phyloP scores from a whole-genome alignment of 805 yeast genomes.

The Yarrowia yakushimensis region DNA sequence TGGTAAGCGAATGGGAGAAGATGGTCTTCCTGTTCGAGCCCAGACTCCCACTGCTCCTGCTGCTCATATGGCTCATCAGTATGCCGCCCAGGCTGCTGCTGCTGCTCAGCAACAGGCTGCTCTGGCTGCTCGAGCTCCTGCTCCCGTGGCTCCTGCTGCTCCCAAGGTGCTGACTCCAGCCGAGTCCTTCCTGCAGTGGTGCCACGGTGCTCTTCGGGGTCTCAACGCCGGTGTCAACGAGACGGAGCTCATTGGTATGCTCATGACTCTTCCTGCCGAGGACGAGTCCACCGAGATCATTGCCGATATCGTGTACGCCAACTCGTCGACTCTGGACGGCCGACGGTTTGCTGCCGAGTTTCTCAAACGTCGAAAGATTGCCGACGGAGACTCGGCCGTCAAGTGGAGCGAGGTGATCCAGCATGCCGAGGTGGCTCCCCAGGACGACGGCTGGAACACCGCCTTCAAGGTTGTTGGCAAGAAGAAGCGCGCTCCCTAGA shows the following conservation, averaged over 20 bases:
- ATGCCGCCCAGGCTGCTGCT: slow-evolving; percentile 24
- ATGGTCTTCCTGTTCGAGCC: not conserved
- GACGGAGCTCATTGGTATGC: slow-evolving; percentile 74
- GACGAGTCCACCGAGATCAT: slow-evolving; percentile 77
- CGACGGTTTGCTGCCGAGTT: slow-evolving; percentile 91
- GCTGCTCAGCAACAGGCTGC: slow-evolving; percentile 28
- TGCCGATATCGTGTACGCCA: slow-evolving; percentile 86
- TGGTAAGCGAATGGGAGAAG: slow-evolving; percentile 17
- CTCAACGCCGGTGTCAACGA: slow-evolving; percentile 72
- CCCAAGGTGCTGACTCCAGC: slow-evolving; percentile 26
- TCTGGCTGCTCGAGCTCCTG: slow-evolving; percentile 25
- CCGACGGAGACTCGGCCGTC: slow-evolving; percentile 48
- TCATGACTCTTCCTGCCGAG: slow-evolving; percentile 74
- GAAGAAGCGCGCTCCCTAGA: slow-evolving; percentile 41
- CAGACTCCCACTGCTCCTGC: slow-evolving; percentile 22
- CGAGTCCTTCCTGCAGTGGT: slow-evolving; percentile 41
- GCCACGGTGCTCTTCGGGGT: slow-evolving; percentile 41
- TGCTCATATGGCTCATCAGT: slow-evolving; percentile 35
- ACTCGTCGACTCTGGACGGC: slow-evolving; percentile 89
- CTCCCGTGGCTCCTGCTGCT: slow-evolving; percentile 26
- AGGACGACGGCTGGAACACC: slow-evolving; percentile 41
- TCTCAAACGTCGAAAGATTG: slow-evolving; percentile 66
- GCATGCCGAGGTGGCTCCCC: slow-evolving; percentile 37
- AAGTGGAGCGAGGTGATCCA: slow-evolving; percentile 69
- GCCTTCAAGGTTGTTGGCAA: slow-evolving; percentile 61